phyloP scores from a whole-genome alignment of 257 asterid genomes.

The Paulownia fortunei region DNA sequence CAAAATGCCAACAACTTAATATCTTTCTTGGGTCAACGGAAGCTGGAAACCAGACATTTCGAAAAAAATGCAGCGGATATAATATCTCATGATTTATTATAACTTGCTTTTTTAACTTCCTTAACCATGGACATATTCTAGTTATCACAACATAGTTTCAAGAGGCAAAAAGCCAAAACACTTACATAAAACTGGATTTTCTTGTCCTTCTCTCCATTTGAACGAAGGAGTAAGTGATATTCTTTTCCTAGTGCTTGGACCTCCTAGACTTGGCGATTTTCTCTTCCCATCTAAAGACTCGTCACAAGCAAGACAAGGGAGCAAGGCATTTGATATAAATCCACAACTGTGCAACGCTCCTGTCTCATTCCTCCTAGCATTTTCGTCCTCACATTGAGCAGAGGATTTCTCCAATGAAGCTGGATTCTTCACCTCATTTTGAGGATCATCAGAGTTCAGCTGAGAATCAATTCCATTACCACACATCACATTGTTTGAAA shows the following conservation, averaged over 20 bases:
- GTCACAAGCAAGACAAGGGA: constrained; percentile 87
- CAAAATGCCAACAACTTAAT: neutral
- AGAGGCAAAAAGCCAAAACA: constrained; percentile 3
- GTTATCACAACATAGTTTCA: constrained; percentile 1
- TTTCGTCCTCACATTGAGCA: constrained; percentile 35
- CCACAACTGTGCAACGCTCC: constrained; percentile 63
- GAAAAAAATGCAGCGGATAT: neutral
- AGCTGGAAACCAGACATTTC: neutral
- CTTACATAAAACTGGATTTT: constrained; percentile 65
- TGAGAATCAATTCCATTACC: constrained; percentile 48
- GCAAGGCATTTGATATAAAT: constrained; percentile 60
- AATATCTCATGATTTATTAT: neutral
- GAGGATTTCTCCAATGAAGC: constrained; percentile 33
- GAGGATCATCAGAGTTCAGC: constrained; percentile 47
- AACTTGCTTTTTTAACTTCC: neutral
- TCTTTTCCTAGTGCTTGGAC: constrained; percentile 57
- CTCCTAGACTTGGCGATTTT: constrained; percentile 47
- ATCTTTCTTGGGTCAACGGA: neutral
- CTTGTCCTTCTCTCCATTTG: constrained; percentile 70
- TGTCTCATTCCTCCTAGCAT: constrained; percentile 39
- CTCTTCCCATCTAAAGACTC: constrained; percentile 64
- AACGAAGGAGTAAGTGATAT: constrained; percentile 65
- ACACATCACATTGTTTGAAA: constrained; percentile 50
- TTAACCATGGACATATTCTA: neutral
- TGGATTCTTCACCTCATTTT: constrained; percentile 46